These are phyloP conservation scores for Baudoinia panamericana DNA, from an alignment of 495 filamentous ascomycete species.

Conservation along the genomic window DNA sequence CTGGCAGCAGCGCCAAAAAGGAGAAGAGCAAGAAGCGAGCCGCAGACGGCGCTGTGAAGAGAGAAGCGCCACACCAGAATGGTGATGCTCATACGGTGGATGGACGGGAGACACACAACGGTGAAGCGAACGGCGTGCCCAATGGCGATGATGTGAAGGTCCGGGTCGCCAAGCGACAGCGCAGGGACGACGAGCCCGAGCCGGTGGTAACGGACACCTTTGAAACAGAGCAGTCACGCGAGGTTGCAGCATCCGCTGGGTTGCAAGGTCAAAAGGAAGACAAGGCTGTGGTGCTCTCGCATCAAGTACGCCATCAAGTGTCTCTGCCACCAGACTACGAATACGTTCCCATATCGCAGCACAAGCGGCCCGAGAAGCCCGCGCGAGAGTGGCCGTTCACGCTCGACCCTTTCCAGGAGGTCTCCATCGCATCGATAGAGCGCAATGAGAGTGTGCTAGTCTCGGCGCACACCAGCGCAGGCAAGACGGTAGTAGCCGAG, in stretches of 20 bases:
- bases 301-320: constrained; percentile 97
- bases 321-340: constrained; percentile 75
- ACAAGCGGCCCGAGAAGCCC: constrained; percentile 71
- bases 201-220: constrained; percentile 88
- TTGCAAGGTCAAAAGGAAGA: constrained; percentile 54
- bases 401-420: constrained; percentile 91
- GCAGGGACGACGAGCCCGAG: constrained; percentile 57
- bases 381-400: constrained; percentile 76
- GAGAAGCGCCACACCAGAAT: constrained; percentile 19
- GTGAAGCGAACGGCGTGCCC: constrained; percentile 24
- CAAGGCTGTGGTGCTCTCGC: constrained; percentile 60
- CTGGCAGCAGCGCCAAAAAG: constrained; percentile 8
- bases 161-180: constrained; percentile 58
- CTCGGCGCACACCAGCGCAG: constrained; percentile 92
- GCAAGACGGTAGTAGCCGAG: constrained; percentile 95
- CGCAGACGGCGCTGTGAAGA: constrained; percentile 62
- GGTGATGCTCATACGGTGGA: constrained; percentile 25
- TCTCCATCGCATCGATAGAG: constrained; percentile 86
- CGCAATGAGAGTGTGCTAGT: constrained; percentile 91
- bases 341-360: constrained; percentile 82
- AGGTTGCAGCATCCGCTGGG: constrained; percentile 71
- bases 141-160: constrained; percentile 26
- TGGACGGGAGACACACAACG: constrained; percentile 24
- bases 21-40: constrained; percentile 41
- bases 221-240: constrained; percentile 86